A percentile compares a stretch with the other conserved stretches of the same genome.
These are phyloP conservation scores for Cytospora paraplurivora DNA, from an alignment of 2,329 filamentous ascomycete species.

Conservation along the genomic window DNA sequence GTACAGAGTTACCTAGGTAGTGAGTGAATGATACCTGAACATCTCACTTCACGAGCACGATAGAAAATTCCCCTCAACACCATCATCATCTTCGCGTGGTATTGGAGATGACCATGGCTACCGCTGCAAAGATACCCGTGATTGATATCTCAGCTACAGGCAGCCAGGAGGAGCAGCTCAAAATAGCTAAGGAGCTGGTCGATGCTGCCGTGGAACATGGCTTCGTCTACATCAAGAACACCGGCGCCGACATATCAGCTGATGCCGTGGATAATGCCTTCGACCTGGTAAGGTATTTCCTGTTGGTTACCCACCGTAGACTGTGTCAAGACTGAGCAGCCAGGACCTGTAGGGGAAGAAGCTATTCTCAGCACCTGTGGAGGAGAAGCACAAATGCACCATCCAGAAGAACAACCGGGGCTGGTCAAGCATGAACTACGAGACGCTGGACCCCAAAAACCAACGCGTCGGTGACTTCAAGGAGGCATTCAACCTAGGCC, in stretches of 20 bases:
- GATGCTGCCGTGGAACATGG: slow-evolving; percentile 80
- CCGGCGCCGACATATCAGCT: slow-evolving; percentile 67
- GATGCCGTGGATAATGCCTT: slow-evolving; percentile 72
- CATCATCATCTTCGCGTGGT: too few relatives aligned
- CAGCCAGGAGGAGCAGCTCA: slow-evolving; percentile 49
- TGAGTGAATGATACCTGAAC: background rate
- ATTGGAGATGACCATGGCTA: slow-evolving; percentile 32
- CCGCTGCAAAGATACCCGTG: slow-evolving; percentile 66
- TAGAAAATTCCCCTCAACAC: too few relatives aligned
- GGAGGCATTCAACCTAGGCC: slow-evolving; percentile 91
- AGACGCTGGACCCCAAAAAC: slow-evolving; percentile 81
- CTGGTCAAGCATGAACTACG: slow-evolving; percentile 85
- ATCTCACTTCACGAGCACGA: background rate
- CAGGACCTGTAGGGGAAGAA: slow-evolving; percentile 46
- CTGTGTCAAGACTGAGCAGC: slow-evolving; percentile 49
- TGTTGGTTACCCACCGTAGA: background rate
- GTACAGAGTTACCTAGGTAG: background rate
- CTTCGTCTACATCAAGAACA: slow-evolving; percentile 86
- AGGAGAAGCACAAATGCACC: slow-evolving; percentile 73
- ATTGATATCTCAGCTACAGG: slow-evolving; percentile 72
- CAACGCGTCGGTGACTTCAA: slow-evolving; percentile 87
- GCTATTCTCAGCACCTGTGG: slow-evolving; percentile 70
- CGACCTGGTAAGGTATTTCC: slow-evolving; percentile 58
- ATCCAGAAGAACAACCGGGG: slow-evolving; percentile 83
- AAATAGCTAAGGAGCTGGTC: slow-evolving; percentile 69